Percentiles rank a stretch among this genome's conserved stretches.
Conservation (phyloP, 2,329 filamentous ascomycete genomes). For the Aspergillus melleus region DNA sequence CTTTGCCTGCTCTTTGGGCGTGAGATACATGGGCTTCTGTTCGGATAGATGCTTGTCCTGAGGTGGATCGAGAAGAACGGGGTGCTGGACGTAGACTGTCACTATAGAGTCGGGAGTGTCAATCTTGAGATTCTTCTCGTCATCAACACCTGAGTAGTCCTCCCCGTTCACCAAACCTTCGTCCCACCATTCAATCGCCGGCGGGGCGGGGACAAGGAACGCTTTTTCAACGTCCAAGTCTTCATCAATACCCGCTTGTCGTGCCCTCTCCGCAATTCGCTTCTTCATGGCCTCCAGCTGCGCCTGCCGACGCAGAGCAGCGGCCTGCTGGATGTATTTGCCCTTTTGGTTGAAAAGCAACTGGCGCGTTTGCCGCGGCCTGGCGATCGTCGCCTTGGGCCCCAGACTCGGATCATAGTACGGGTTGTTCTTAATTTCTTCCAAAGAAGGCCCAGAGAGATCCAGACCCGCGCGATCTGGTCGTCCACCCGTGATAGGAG, state of each 20-base stretch:
- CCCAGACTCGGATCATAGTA: constrained; percentile 74
- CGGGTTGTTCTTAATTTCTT: constrained; percentile 68
- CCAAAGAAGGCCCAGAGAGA: constrained; percentile 57
- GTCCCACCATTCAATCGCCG: constrained; percentile 96
- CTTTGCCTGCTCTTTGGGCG: constrained; percentile 86
- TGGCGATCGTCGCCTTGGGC: constrained; percentile 58
- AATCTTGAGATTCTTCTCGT: constrained; percentile 68
- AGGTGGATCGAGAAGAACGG: constrained; percentile 84
- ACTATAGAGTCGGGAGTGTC: constrained; percentile 79
- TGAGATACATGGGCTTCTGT: constrained; percentile 89
- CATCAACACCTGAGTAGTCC: constrained; percentile 70
- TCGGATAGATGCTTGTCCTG: constrained; percentile 79
- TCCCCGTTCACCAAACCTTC: constrained; percentile 77
- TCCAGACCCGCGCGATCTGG: constrained; percentile 53
- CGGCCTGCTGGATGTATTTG: constrained; percentile 95
- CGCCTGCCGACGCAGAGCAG: constrained; percentile 81
- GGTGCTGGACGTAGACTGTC: constrained; percentile 89
- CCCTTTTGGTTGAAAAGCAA: constrained; percentile 92
- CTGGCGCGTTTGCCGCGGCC: constrained; percentile 69
- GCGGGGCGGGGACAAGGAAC: constrained; percentile 79
- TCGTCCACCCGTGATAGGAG: constrained; percentile 37
- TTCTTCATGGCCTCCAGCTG: constrained; percentile 93
- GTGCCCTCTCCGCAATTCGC: constrained; percentile 80
- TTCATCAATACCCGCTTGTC: constrained; percentile 92
- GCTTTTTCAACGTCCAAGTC: constrained; percentile 86